Evolutionary conservation across 2,329 filamentous ascomycete species (phyloP).

Genomic region (Phaeophleospora eucalypticola): DNA sequence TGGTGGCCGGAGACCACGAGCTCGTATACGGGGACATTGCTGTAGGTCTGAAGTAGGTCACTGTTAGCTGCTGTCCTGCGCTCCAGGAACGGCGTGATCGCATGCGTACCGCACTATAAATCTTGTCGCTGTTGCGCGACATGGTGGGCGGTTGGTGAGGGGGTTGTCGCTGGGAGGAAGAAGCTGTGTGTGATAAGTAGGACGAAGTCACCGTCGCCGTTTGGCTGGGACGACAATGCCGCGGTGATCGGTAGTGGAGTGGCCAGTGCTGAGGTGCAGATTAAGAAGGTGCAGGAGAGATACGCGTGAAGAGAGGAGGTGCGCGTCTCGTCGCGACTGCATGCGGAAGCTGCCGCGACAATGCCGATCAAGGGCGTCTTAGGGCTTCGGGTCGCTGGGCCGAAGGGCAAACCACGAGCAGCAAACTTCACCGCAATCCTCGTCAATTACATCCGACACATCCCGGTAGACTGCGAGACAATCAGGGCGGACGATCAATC

Average conservation of each 20-base stretch:
- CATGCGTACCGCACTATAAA: conserved; percentile 51
- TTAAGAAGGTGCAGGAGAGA: too few species aligned
- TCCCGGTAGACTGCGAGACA: too few species aligned
- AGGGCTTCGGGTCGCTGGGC: not conserved
- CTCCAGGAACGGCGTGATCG: not conserved
- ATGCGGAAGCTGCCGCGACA: not conserved
- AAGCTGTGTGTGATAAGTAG: not conserved
- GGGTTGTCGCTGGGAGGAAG: conserved; percentile 2
- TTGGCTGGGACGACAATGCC: not conserved
- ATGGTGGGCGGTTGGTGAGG: conserved; percentile 9
- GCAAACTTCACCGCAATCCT: not conserved
- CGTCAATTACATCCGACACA: not conserved
- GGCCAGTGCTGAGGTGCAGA: not conserved
- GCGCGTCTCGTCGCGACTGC: not conserved
- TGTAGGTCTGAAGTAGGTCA: conserved; percentile 47
- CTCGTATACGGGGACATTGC: conserved; percentile 36
- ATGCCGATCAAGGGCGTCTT: not conserved
- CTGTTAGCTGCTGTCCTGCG: not conserved
- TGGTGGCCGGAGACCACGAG: conserved; percentile 62
- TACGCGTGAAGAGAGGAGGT: conserved; percentile 1
- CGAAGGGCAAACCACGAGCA: too few species aligned
- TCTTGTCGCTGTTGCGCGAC: conserved; percentile 37
- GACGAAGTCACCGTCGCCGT: not conserved
- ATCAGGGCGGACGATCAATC: not conserved
- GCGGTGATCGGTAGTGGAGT: not conserved